These are phyloP conservation scores for Incumbomyces lentus DNA, from an alignment of 2,329 filamentous ascomycete species.

Conservation along the genomic window DNA sequence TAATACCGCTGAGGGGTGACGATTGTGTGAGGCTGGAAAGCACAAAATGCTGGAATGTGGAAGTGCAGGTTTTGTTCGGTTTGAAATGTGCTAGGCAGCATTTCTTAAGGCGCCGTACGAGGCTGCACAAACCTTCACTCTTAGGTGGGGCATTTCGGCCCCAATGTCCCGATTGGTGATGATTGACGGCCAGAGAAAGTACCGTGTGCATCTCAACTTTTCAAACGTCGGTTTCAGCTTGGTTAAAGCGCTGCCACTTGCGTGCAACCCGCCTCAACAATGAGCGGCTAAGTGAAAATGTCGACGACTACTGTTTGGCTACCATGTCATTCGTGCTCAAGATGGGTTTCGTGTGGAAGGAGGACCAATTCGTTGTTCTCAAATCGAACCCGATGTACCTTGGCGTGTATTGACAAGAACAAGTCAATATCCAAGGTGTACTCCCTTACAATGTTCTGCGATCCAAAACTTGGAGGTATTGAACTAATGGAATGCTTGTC, in stretches of 20 bases:
- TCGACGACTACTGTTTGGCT: no score
- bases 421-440: constrained; percentile 7
- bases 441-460: constrained; percentile 4
- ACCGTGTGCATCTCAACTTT: no score
- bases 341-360: constrained; percentile 3
- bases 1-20: no score
- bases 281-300: not conserved
- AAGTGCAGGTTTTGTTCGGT: no score
- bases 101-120: not conserved
- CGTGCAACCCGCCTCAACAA: no score
- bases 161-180: not conserved
- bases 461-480: constrained; percentile 2
- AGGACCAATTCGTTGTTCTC: constrained; percentile 6
- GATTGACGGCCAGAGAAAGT: not conserved
- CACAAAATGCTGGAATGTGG: no score
- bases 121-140: constrained; percentile 8
- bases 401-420: not conserved
- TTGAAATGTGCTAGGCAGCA: not conserved
- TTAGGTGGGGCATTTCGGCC: not conserved
- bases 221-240: no score
- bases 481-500: constrained; percentile 4
- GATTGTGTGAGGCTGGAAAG: no score
- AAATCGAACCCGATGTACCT: constrained; percentile 3
- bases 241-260: no score
- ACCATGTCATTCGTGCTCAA: not conserved